A percentile compares a stretch with the other conserved stretches of the same genome.
Conservation (phyloP, 257 asterid species). For the Solanum clarkiae region DNA sequence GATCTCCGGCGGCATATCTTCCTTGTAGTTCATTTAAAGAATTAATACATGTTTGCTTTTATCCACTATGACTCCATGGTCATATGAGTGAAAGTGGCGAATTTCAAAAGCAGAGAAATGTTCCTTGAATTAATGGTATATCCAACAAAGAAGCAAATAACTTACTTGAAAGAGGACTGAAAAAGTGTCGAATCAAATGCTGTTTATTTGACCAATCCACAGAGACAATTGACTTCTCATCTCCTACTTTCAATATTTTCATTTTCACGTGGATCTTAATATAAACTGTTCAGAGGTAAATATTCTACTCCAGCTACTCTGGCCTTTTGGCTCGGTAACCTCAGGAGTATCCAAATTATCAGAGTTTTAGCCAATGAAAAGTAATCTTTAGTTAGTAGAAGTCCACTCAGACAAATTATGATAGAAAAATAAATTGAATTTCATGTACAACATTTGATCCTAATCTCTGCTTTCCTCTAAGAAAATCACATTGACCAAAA, state of each 20-base stretch:
- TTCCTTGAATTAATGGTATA: not conserved
- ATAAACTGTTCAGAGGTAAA: not conserved
- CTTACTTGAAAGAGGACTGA: not conserved
- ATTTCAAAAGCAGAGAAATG: not conserved
- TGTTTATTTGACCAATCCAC: not conserved
- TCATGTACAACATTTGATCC: not conserved
- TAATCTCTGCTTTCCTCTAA: not conserved
- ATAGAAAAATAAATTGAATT: not conserved
- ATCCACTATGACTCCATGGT: not conserved
- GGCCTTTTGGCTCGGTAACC: not conserved
- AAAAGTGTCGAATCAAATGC: not conserved
- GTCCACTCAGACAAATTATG: not conserved
- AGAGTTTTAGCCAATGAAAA: not conserved
- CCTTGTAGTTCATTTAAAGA: not conserved
- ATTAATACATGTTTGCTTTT: not conserved
- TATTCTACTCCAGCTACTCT: not conserved
- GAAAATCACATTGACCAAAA: not conserved
- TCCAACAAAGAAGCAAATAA: not conserved
- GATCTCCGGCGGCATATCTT: not conserved
- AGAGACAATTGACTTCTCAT: not conserved
- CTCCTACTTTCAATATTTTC: not conserved
- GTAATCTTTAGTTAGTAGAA: not conserved
- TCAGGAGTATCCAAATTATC: not conserved
- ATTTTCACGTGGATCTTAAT: not conserved
- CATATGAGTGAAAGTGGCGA: not conserved